Evolutionary conservation across 345 rosid species (phyloP).

Genomic region (Citrus reticulata): DNA sequence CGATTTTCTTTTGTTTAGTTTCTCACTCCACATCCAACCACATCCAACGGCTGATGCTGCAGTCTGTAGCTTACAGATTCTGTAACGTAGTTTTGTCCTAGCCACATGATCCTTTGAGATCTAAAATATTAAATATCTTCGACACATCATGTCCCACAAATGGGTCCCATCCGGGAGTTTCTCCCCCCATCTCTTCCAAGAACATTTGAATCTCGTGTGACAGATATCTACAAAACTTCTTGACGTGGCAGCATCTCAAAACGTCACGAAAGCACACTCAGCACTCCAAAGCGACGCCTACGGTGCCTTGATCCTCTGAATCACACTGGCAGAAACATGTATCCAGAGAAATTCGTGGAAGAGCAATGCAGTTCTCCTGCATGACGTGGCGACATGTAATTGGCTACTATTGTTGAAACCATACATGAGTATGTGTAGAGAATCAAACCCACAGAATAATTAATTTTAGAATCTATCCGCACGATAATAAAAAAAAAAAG

Average conservation of each 20-base stretch:
- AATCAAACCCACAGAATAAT: neutral
- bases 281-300: too few species aligned
- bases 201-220: neutral
- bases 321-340: neutral
- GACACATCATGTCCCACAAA: neutral
- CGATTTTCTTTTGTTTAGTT: too few species aligned
- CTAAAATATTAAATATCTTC: neutral
- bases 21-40: too few species aligned
- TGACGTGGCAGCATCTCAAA: neutral
- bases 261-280: neutral
- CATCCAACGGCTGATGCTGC: too few species aligned
- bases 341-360: neutral
- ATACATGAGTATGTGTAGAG: neutral
- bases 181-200: neutral
- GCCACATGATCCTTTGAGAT: too few species aligned
- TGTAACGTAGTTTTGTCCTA: too few species aligned
- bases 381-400: neutral
- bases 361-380: rapidly evolving
- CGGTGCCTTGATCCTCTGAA: neutral
- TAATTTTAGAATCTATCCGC: neutral
- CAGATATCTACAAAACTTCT: neutral
- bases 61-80: too few species aligned
- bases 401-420: rapidly evolving
- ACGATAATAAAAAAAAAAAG: neutral
- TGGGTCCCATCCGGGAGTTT: neutral